Conservation (phyloP, 495 filamentous ascomycete species). For the Penicillium angulare region DNA sequence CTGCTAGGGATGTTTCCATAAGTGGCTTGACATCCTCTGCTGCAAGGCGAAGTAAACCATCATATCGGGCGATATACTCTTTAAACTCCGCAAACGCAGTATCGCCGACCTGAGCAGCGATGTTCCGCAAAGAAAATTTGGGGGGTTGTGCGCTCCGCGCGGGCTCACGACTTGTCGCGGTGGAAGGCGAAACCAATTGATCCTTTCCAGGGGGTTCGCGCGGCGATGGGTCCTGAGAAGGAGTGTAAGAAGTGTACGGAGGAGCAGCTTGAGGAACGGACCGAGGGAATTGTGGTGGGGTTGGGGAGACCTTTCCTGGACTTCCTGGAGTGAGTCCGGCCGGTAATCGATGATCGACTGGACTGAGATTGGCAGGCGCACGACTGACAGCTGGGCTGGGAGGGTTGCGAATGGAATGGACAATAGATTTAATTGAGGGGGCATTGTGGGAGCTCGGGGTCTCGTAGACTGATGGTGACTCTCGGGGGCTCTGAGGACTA, state of each 20-base stretch:
- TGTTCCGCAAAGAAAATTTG: constrained; percentile 38
- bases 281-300: constrained; percentile 3
- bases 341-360: constrained; percentile 25
- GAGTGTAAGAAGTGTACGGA: neutral
- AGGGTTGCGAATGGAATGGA: constrained; percentile 26
- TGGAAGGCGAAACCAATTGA: constrained; percentile 20
- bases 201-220: constrained; percentile 3
- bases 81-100: constrained; percentile 68
- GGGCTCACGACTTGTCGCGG: constrained; percentile 18
- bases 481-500: constrained; percentile 11
- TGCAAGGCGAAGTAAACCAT: constrained; percentile 65
- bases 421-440: constrained; percentile 27
- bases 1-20: constrained; percentile 53
- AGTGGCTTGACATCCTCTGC: constrained; percentile 67
- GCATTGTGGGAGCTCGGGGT: constrained; percentile 26
- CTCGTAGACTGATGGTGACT: constrained; percentile 22
- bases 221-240: constrained; percentile 7
- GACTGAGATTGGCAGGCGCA: constrained; percentile 16
- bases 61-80: constrained; percentile 61
- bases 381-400: constrained; percentile 15
- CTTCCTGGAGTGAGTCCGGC: constrained; percentile 21
- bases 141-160: constrained; percentile 33
- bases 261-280: neutral
- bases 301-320: constrained; percentile 14
- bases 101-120: constrained; percentile 51